Evolutionary conservation across 2,329 filamentous ascomycete species (phyloP), one percentile per base, ranked within the genome.

Genomic region (Venturia nashicola): DNA sequence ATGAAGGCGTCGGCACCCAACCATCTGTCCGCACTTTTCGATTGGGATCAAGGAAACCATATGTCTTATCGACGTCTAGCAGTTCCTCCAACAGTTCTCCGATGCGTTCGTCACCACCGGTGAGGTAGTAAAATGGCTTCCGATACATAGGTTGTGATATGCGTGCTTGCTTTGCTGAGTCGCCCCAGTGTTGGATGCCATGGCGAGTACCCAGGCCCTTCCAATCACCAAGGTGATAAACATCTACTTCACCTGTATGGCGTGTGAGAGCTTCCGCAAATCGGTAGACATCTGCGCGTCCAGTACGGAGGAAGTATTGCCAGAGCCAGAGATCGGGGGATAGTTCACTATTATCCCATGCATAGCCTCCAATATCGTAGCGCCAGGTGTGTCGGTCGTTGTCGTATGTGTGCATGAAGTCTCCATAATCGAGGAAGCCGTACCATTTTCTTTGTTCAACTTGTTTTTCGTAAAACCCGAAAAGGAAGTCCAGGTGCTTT

Each of bases 321-420:
- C 84, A 86, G 68, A 86, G 80, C 73, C 82, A 86, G 2, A 86
- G 71, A 67, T 86, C 83, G 0, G 84, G 82, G 0, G 83, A 86
- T 0, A 87, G 75, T 69, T 87, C 84, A 0, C 81, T 84, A 68
- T 86, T 86, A 60, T 86, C 84, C 84, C 84, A 86, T 0, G 83
- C 83, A 65, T 83, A 86, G 0, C 84, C 84, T 3, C 84, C 84
- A 20, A 86, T 71, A 57, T 87, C 84, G 64, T 86, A 86, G 1
- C 82, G 78, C 84, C 84, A 87, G 0, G 76, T 76, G 66, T 86
- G 84, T 5, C 84, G 75, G 69, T 85, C 79, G 0, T 70, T 67
- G 61, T 87, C 84, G 65, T 86, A 86, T 0, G 82, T 82, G 68
- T 87, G 84, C 76, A 83, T 83, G 48, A 86, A 77, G 67, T 87